Percentiles rank a stretch among this genome's conserved stretches.
Conservation (phyloP, 768 basidiomycete genomes). For the Rhodotorula babjevae region DNA sequence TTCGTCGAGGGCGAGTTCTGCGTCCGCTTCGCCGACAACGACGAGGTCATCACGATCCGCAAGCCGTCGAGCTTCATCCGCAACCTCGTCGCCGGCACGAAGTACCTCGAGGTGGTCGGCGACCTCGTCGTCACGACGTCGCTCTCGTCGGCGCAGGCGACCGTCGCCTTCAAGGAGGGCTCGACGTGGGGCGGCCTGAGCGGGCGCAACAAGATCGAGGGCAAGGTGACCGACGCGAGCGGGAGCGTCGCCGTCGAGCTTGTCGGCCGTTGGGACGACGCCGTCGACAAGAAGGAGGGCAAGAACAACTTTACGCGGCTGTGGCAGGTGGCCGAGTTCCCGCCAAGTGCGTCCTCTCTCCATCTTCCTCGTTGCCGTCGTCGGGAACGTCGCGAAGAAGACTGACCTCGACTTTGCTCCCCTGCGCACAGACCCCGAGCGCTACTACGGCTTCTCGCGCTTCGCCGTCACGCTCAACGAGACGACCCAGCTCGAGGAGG, state of each 20-base stretch:
- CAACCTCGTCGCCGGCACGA: conserved; percentile 41
- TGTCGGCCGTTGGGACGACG: conserved; percentile 86
- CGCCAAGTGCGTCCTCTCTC: conserved; percentile 16
- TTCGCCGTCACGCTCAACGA: conserved; percentile 88
- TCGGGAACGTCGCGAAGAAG: too few species aligned
- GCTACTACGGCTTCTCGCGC: conserved; percentile 86
- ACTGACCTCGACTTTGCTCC: background rate
- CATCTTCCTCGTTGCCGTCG: background rate
- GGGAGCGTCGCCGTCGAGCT: conserved; percentile 76
- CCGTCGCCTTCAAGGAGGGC: conserved; percentile 81
- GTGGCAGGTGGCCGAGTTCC: conserved; percentile 50
- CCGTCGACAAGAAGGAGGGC: conserved; percentile 59
- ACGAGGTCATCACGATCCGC: conserved; percentile 31
- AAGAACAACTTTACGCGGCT: conserved; percentile 58
- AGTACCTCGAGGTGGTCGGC: conserved; percentile 42
- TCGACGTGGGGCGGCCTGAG: conserved; percentile 80
- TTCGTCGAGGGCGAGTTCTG: conserved; percentile 29
- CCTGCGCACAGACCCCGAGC: conserved; percentile 51
- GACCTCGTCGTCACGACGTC: conserved; percentile 34
- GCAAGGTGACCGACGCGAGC: conserved; percentile 63
- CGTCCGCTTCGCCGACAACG: conserved; percentile 25
- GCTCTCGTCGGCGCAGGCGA: conserved; percentile 70
- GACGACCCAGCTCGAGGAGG: conserved; percentile 42
- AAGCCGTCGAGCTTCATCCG: conserved; percentile 37
- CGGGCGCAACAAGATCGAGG: conserved; percentile 78